Percentiles rank a stretch among this genome's conserved stretches.
These are phyloP conservation scores for Spathaspora sp. DNA, from an alignment of 805 yeast genomes.

Conservation along the genomic window DNA sequence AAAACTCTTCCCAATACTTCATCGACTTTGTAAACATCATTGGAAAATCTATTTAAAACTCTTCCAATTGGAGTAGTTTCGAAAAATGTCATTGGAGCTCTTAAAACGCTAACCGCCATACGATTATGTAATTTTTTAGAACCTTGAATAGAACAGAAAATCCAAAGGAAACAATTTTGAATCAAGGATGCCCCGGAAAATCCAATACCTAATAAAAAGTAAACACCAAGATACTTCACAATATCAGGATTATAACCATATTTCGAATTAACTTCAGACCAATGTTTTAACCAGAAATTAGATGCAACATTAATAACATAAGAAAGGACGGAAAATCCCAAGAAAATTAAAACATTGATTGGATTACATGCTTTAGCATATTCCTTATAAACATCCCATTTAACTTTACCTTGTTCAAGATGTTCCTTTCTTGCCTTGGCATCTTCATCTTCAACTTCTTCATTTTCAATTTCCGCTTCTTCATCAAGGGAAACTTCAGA, in stretches of 20 bases:
- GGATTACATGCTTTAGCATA: slow-evolving; percentile 89
- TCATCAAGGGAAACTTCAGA: slow-evolving; percentile 49
- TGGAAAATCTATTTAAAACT: slow-evolving; percentile 85
- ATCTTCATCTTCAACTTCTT: slow-evolving; percentile 35
- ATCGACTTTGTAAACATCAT: slow-evolving; percentile 86
- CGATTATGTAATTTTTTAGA: slow-evolving; percentile 70
- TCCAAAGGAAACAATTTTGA: slow-evolving; percentile 72
- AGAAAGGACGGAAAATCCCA: slow-evolving; percentile 52
- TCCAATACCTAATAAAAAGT: slow-evolving; percentile 68
- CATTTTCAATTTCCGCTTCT: slow-evolving; percentile 24
- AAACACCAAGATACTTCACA: slow-evolving; percentile 68
- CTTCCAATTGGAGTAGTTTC: slow-evolving; percentile 96
- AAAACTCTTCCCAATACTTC: slow-evolving; percentile 71
- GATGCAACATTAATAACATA: slow-evolving; percentile 63
- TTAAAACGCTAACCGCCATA: slow-evolving; percentile 69
- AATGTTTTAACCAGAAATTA: slow-evolving; percentile 91
- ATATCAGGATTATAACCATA: slow-evolving; percentile 70
- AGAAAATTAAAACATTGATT: slow-evolving; percentile 54
- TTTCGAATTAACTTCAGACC: slow-evolving; percentile 87
- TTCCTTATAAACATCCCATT: slow-evolving; percentile 76
- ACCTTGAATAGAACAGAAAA: slow-evolving; percentile 78
- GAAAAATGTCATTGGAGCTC: slow-evolving; percentile 94
- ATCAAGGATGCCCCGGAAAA: slow-evolving; percentile 57
- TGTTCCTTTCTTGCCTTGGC: slow-evolving; percentile 60
- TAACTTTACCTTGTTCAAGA: slow-evolving; percentile 90